A percentile compares a stretch with the other conserved stretches of the same genome.
phyloP scores from a whole-genome alignment of 495 filamentous ascomycete species.

The Aspergillus cavernicola region DNA sequence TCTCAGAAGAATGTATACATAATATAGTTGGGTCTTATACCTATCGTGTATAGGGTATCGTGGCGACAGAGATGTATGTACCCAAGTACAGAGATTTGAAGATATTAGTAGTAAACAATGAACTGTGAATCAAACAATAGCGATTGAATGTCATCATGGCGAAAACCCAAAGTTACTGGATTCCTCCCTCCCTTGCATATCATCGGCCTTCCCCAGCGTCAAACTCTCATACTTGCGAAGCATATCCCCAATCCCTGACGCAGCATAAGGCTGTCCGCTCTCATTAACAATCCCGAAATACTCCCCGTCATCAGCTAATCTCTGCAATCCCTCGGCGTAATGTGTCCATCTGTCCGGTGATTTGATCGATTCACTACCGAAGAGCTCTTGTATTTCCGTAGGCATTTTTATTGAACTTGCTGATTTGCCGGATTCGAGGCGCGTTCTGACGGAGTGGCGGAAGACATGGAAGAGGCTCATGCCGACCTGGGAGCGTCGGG shows the following conservation, averaged over 20 bases:
- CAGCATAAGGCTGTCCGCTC: not conserved
- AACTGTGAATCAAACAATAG: too few species aligned
- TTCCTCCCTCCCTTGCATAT: not conserved
- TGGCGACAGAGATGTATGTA: too few species aligned
- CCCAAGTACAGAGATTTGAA: too few species aligned
- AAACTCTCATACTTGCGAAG: conserved; percentile 21
- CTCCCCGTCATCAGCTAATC: conserved; percentile 3
- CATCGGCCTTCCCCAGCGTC: conserved; percentile 19
- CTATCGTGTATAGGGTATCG: too few species aligned
- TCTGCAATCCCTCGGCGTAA: conserved; percentile 9
- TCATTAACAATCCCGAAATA: conserved; percentile 6
- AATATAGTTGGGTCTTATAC: too few species aligned
- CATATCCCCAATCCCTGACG: conserved; percentile 18
- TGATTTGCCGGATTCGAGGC: not conserved
- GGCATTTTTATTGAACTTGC: conserved; percentile 2
- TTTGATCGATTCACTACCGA: not conserved
- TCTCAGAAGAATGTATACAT: too few species aligned
- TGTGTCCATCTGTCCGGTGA: conserved; percentile 14
- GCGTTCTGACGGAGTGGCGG: conserved; percentile 23
- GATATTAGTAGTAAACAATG: too few species aligned
- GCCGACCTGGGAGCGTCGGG: conserved; percentile 25
- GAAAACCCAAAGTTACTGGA: conserved; percentile 1
- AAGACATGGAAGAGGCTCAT: conserved; percentile 26
- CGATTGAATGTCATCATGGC: too few species aligned
- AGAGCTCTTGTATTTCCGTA: conserved; percentile 16